phyloP scores from a whole-genome alignment of 345 rosid species.

The Litchi chinensis region DNA sequence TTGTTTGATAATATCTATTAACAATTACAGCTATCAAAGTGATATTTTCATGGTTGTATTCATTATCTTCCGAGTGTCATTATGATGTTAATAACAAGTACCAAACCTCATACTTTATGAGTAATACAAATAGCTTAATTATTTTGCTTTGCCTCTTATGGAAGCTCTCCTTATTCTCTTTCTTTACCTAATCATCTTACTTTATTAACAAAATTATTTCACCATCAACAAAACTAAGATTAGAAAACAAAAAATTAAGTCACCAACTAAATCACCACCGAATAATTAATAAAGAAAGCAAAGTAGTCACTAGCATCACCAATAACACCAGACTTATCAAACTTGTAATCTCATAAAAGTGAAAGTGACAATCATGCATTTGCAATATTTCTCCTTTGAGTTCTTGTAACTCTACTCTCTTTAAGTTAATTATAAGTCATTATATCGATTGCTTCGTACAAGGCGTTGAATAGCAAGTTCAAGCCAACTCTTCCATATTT shows the following conservation, averaged over 20 bases:
- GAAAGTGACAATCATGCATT: slow-evolving; percentile 11
- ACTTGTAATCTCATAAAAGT: slow-evolving; percentile 5
- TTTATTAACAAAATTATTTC: background rate
- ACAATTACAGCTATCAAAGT: background rate
- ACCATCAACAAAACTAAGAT: background rate
- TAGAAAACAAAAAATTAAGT: background rate
- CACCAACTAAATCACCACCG: slow-evolving; percentile 3
- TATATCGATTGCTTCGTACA: background rate
- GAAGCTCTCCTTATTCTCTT: background rate
- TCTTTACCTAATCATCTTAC: background rate
- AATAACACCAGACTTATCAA: slow-evolving; percentile 18
- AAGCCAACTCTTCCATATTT: background rate
- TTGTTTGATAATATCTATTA: background rate
- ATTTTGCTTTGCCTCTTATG: slow-evolving; percentile 10
- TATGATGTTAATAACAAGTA: background rate
- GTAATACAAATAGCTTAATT: background rate
- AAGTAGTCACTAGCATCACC: slow-evolving; percentile 6
- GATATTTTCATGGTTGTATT: background rate
- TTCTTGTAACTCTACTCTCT: slow-evolving; percentile 20
- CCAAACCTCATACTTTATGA: background rate
- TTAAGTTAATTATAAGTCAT: slow-evolving; percentile 21
- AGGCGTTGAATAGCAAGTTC: too few species aligned
- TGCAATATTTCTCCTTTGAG: slow-evolving; percentile 13
- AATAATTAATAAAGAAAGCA: slow-evolving; percentile 12
- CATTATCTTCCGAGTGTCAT: background rate